Evolutionary conservation across 1,139 yeast species (phyloP).

Genomic region (Protomyces macrosporus): DNA sequence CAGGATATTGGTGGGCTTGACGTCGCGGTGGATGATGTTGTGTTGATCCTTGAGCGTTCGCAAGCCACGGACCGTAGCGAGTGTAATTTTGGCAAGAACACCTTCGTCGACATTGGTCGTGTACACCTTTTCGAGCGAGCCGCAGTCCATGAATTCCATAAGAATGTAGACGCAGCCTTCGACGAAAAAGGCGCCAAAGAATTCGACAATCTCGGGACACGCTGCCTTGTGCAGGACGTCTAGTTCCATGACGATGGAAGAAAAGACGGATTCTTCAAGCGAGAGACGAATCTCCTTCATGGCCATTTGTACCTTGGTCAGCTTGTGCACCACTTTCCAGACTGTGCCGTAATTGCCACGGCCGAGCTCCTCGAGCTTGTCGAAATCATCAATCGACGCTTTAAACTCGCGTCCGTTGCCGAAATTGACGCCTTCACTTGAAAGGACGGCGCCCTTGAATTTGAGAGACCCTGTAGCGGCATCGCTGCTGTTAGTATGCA

Average conservation of each 20-base stretch:
- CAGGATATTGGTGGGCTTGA: constrained; percentile 90
- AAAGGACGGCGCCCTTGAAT: constrained; percentile 87
- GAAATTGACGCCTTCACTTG: constrained; percentile 87
- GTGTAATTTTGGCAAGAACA: constrained; percentile 74
- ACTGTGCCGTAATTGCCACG: constrained; percentile 94
- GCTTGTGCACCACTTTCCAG: constrained; percentile 77
- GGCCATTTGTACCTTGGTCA: constrained; percentile 85
- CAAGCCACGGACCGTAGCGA: constrained; percentile 74
- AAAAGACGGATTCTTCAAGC: constrained; percentile 70
- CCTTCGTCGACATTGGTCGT: constrained; percentile 54
- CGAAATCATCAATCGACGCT: constrained; percentile 72
- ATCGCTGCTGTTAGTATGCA: constrained; percentile 36
- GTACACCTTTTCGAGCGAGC: constrained; percentile 82
- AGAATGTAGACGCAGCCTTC: constrained; percentile 71
- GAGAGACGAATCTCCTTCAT: constrained; percentile 79
- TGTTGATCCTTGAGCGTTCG: constrained; percentile 80
- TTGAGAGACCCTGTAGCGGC: constrained; percentile 85
- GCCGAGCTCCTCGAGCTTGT: constrained; percentile 73
- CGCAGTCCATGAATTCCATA: constrained; percentile 98
- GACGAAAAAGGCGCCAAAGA: constrained; percentile 79
- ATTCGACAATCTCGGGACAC: constrained; percentile 75
- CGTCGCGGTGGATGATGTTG: constrained; percentile 93
- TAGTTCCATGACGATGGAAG: constrained; percentile 81
- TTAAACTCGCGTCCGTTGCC: constrained; percentile 81
- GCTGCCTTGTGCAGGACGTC: constrained; percentile 85